Base-by-base conservation (phyloP, 1,139 yeast species). In the Debaryomyces nepalensis region DNA sequence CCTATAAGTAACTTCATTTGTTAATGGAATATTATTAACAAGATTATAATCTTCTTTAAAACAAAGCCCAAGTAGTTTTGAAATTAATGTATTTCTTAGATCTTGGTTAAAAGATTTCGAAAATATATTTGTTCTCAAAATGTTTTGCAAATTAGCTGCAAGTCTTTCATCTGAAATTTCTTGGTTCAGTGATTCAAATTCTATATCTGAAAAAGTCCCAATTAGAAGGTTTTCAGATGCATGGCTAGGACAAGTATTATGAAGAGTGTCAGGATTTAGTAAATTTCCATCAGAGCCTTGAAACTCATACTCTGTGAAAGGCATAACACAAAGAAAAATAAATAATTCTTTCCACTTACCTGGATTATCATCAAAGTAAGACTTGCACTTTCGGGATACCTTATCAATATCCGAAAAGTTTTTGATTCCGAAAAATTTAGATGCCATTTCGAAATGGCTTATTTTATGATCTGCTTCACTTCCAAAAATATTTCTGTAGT, bases 221-320 rank as follows among this genome's bases (percentile, higher is more conserved):
- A 24, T 23, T 9, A 33, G 37, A 33, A 33, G 14, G 21, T 23
- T 33, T n/a, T 23, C 26, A 9, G 26, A 10, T 9, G 26, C 26
- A 5, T 23, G 26, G 11, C 26, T 34, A 15, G 20, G 5, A 22
- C 22, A 8, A 4, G 22, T 4, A 15, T 34, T 3, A 34, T 14
- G 9, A 24, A 34, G 21, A 34, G 15, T 34, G 18, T 16, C 10
- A 4, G 37, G 30, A 10, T 16, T 24, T 18, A 34, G 11, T 22
- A 34, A 3, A 34, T 16, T 16, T 12, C 31, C 30, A 34, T 22
- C 26, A 15, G 12, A 21, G 14, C 15, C 21, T 12, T 7, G 20
- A 23, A 23, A 33, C 21, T 24, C 37, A 16, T 33, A 33, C 8
- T 33, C 37, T 4, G 37, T 33, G 30, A 33, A 33, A 8, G 37